phyloP scores from a whole-genome alignment of 805 yeast species.

The Lachancea meyersii region DNA sequence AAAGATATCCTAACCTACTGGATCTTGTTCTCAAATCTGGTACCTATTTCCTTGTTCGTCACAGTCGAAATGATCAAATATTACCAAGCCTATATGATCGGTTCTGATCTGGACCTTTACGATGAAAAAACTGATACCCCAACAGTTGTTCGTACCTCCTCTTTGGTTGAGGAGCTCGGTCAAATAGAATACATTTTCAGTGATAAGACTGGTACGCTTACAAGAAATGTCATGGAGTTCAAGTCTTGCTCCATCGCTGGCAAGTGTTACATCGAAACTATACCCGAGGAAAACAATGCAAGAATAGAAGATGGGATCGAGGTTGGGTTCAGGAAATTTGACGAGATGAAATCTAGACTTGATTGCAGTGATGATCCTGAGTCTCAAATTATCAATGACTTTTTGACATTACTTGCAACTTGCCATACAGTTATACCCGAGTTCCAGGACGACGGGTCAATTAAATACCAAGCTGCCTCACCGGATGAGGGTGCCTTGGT shows the following conservation, averaged over 20 bases:
- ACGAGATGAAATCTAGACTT: conserved; percentile 48
- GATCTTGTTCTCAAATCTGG: conserved; percentile 93
- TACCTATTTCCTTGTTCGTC: conserved; percentile 94
- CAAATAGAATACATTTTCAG: conserved; percentile 94
- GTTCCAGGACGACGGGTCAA: conserved; percentile 49
- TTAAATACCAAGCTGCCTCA: conserved; percentile 96
- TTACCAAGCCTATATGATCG: conserved; percentile 89
- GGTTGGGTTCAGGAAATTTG: conserved; percentile 69
- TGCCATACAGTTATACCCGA: conserved; percentile 99
- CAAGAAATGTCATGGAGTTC: conserved; percentile 95
- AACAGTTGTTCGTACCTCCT: conserved; percentile 89
- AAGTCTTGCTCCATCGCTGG: conserved; percentile 93
- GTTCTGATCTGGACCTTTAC: conserved; percentile 91
- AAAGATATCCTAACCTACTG: conserved; percentile 86
- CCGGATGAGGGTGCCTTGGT: conserved; percentile 99
- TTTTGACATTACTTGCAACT: conserved; percentile 76
- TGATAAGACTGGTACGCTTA: conserved; percentile 95
- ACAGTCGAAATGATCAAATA: conserved; percentile 94
- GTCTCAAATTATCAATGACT: conserved; percentile 57
- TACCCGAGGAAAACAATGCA: conserved; percentile 85
- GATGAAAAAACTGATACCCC: conserved; percentile 86
- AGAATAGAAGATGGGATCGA: conserved; percentile 72
- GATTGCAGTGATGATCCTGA: conserved; percentile 39
- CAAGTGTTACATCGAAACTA: conserved; percentile 73
- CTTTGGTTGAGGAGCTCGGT: conserved; percentile 93